Evolutionary conservation across 2,329 filamentous ascomycete species (phyloP).

Genomic region (Xylaria sp.): DNA sequence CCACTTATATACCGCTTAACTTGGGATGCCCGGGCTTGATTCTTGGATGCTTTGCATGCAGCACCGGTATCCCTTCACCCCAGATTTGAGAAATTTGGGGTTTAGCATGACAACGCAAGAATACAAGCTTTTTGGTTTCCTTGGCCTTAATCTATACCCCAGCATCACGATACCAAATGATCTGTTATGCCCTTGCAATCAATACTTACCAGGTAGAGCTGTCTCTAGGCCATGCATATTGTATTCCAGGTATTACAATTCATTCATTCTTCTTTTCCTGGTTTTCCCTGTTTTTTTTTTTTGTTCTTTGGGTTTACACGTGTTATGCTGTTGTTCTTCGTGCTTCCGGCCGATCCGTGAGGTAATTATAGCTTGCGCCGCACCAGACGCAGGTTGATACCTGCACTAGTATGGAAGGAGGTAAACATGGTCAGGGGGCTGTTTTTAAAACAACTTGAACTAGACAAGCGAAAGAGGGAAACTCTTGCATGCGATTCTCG

Average conservation of each 20-base stretch:
- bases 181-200: background rate
- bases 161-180: background rate
- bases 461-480: background rate
- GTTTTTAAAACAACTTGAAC: background rate
- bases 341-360: background rate
- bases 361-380: constrained; percentile 5
- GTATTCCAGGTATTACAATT: no score
- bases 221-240: no score
- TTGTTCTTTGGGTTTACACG: background rate
- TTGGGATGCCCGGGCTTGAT: background rate
- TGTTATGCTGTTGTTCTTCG: no score
- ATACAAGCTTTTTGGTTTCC: constrained; percentile 1
- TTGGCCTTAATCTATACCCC: background rate
- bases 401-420: background rate
- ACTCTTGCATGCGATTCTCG: no score
- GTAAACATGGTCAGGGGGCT: background rate
- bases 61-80: background rate
- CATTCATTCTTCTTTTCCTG: background rate
- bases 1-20: background rate
- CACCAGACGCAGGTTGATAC: background rate
- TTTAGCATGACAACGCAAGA: background rate
- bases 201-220: background rate
- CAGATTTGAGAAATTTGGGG: background rate
- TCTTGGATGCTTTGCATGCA: background rate
- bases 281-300: background rate